Evolutionary conservation across 1,284 basidiomycete genomes (phyloP).

Genomic region (Tausonia pullulans): DNA sequence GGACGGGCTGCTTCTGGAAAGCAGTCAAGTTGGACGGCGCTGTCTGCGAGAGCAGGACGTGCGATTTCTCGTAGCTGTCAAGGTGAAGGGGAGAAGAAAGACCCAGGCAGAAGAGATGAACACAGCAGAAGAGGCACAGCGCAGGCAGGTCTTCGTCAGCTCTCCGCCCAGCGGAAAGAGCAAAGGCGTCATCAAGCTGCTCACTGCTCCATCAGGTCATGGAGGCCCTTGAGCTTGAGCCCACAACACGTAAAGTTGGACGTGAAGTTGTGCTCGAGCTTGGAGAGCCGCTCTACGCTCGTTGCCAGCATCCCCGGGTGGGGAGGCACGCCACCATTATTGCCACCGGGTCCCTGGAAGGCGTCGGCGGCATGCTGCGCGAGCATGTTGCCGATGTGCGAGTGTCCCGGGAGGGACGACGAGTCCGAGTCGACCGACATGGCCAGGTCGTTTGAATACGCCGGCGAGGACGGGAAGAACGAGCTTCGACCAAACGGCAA

Average conservation of each 20-base stretch:
- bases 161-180: background rate
- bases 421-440: slow-evolving; percentile 17
- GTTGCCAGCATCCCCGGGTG: background rate
- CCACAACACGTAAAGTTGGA: slow-evolving; percentile 36
- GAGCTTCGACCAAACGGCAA: slow-evolving; percentile 6
- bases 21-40: slow-evolving; percentile 2
- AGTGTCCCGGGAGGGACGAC: slow-evolving; percentile 10
- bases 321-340: background rate
- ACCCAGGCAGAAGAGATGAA: background rate
- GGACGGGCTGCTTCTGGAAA: slow-evolving; percentile 15
- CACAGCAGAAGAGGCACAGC: background rate
- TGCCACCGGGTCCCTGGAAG: background rate
- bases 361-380: slow-evolving; percentile 5
- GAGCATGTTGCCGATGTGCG: slow-evolving; percentile 6
- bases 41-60: slow-evolving; percentile 26
- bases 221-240: slow-evolving; percentile 32
- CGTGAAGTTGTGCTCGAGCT: slow-evolving; percentile 36
- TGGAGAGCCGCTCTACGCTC: slow-evolving; percentile 25
- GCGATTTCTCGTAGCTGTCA: slow-evolving; percentile 35
- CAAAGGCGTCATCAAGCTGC: slow-evolving; percentile 16
- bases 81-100: background rate
- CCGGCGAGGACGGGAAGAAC: slow-evolving; percentile 14
- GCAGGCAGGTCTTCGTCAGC: background rate
- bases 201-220: slow-evolving; percentile 37
- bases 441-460: slow-evolving; percentile 10